Base-by-base conservation (phyloP, 345 rosid species). In the Eucalyptus guilfoylei region DNA sequence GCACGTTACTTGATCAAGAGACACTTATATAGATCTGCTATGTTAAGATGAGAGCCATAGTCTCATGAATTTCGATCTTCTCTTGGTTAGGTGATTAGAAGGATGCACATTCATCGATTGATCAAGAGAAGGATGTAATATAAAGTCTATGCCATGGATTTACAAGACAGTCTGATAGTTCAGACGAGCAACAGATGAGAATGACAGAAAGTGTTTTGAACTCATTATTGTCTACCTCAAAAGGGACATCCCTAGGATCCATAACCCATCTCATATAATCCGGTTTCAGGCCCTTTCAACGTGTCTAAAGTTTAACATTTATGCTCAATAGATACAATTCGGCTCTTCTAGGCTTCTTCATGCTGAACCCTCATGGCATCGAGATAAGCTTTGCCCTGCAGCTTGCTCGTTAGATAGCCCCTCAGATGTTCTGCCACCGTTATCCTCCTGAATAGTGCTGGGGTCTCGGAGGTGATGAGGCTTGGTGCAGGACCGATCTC, bases 291-390 rank as follows among this genome's bases (percentile, higher is more conserved):
- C 67, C 6, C 30, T 37, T 72, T 72, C 14, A 9, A 55, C 58
- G 58, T 55, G 6, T 55, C 62, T 55, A 12, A 24, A 37, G 6
- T 72, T 37, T 72, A 11, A 72, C 45, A 37, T 72, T 72, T 40
- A n/a, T 76, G 5, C 83, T 76, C 45, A 37, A 23, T 37, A 37
- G 28, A 76, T 37, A 34, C 45, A 37, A 37, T 76, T 76, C 45
- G 4, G 28, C 45, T 37, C 14, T 72, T 72, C 81, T 76, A 76
- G 45, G 83, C 28, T 76, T 76, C 85, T 13, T 48, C 86, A 1
- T 88, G 67, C 62, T 64, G 58, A 49, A 92, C 85, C 86, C 89
- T 92, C 88, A 90, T 45, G 85, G 88, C 32, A 26, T 92, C 92
- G 2, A 92, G 13, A 24, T 89, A 90, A 7, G 89, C 60, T 69